Evolutionary conservation across 306 rosid species (phyloP), one percentile per base, ranked within the genome.

Genomic region (Crataegus laevigata): DNA sequence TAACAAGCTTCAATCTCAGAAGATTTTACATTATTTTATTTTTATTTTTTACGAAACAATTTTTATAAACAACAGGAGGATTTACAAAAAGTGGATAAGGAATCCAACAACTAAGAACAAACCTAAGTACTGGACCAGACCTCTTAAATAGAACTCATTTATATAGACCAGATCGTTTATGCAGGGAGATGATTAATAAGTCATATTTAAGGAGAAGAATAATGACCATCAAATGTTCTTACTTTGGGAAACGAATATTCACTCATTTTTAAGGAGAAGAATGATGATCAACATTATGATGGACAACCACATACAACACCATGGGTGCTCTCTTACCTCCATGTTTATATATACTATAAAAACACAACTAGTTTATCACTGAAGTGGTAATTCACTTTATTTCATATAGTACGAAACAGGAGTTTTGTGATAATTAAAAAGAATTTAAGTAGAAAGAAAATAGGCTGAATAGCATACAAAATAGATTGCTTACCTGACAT

Each of bases 401-500:
- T 42, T 38, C 68, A 58, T 42, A 40, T 29, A 26, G 52, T 71
- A 55, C 21, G 12, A 68, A 59, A 69, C 25, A 21, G 15, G 68
- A 60, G 36, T 42, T 52, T 57, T 14, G 22, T 3, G 25, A n/a
- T 43, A 54, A 26, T 21, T 29, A 15, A 30, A 76, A 22, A 64
- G 32, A 34, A 75, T 72, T 51, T 25, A 70, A 79, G 32, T 51
- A 40, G 36, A 59, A 11, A 65, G 29, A 19, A 45, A 78, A 81
- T 64, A 28, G 30, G 68, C 15, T 30, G 42, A 77, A 22, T 25
- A 74, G 59, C 63, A 40, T 24, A 76, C 22, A 51, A 24, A 71
- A 34, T n/a, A 58, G 42, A 72, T 59, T 17, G 52, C 54, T 73
- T 80, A 89, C 99, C 96, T 94, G 99, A 79, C 99, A 94, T 71